These are phyloP conservation scores for Suillus variegatus DNA, from an alignment of 768 basidiomycete species.

Conservation along the genomic window DNA sequence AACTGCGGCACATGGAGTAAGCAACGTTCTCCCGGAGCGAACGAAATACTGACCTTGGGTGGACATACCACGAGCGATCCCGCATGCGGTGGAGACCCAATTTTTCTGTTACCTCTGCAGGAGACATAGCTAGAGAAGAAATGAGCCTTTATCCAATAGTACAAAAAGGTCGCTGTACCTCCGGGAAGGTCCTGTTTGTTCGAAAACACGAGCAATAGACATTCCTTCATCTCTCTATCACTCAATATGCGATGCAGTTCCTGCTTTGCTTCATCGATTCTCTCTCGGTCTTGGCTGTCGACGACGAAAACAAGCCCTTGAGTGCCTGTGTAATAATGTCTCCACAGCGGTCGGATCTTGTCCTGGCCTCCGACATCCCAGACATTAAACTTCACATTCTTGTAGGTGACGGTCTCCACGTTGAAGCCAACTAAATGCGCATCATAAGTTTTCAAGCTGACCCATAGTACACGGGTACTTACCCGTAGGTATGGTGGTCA, in stretches of 20 bases:
- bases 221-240: conserved; percentile 98
- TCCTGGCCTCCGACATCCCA: conserved; percentile 99
- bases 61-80: conserved; percentile 98
- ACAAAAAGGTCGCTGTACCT: conserved; percentile 48
- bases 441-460: conserved; percentile 9
- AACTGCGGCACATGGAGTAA: conserved; percentile 47
- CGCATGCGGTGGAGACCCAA: conserved; percentile 94
- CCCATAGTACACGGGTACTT: conserved; percentile 10
- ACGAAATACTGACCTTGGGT: conserved; percentile 75
- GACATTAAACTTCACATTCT: conserved; percentile 94
- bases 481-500: conserved; percentile 98
- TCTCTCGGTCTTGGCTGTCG: conserved; percentile 92
- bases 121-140: conserved; percentile 78
- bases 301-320: conserved; percentile 99
- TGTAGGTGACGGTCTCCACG: conserved; percentile 98
- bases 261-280: conserved; percentile 95
- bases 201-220: conserved; percentile 95
- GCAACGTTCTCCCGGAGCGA: conserved; percentile 6
- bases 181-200: conserved; percentile 99
- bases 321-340: conserved; percentile 99
- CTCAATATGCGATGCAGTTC: conserved; percentile 95
- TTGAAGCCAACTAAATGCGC: conserved; percentile 87
- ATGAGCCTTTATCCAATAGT: conserved; percentile 3
- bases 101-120: conserved; percentile 97
- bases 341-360: conserved; percentile 97